Conservation (phyloP, 331 rosid species). For the Pyracantha coccinea region DNA sequence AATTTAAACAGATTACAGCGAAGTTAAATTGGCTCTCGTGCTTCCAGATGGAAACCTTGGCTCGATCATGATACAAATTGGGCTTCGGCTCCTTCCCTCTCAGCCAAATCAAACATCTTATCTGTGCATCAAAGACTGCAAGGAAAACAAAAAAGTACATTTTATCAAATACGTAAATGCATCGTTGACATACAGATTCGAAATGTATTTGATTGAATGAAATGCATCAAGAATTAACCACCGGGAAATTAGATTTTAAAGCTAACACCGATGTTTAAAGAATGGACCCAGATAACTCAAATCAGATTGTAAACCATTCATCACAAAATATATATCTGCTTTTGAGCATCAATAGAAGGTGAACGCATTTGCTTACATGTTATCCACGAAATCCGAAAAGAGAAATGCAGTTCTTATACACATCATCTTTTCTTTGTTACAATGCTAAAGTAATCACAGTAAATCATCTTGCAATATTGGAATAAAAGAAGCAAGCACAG, state of each 20-base stretch:
- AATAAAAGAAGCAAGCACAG: background rate
- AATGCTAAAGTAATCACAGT: background rate
- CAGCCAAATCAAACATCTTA: slow-evolving; percentile 26
- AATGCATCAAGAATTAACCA: background rate
- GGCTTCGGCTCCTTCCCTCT: slow-evolving; percentile 22
- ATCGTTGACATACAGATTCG: background rate
- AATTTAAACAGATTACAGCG: slow-evolving; percentile 14
- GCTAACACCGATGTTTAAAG: too few relatives aligned
- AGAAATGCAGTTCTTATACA: background rate
- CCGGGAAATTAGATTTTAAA: background rate
- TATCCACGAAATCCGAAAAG: background rate
- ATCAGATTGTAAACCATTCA: background rate
- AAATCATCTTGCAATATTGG: background rate
- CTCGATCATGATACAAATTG: slow-evolving; percentile 23
- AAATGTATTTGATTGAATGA: background rate
- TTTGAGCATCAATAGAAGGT: background rate
- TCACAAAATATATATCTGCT: background rate
- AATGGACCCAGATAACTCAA: background rate
- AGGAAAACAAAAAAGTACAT: background rate
- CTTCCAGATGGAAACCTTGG: slow-evolving; percentile 17
- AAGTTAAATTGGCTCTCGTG: slow-evolving; percentile 25
- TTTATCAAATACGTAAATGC: background rate
- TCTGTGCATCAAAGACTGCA: slow-evolving; percentile 64
- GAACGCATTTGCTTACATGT: background rate
- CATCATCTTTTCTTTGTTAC: background rate